Conservation (phyloP, 179 eudicot genomes). For the Sideroxylon spinosum region DNA sequence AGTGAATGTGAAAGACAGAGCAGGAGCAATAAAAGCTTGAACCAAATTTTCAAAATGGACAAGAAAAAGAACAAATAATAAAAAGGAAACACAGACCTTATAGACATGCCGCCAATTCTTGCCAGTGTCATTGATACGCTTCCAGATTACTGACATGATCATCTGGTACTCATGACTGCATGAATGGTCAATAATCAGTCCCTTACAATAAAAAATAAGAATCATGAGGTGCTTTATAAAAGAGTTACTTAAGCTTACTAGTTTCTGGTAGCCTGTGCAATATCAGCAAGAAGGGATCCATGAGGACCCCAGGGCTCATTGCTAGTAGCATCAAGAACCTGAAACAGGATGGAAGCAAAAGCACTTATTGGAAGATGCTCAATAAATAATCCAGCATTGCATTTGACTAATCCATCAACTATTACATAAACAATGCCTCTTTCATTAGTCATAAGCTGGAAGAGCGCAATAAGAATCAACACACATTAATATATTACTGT, state of each 20-base stretch:
- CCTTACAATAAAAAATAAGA: background rate
- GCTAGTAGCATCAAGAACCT: slow-evolving; percentile 82
- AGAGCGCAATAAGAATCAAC: background rate
- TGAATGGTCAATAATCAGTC: slow-evolving; percentile 17
- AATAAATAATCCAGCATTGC: slow-evolving; percentile 2
- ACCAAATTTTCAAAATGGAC: background rate
- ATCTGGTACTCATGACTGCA: slow-evolving; percentile 91
- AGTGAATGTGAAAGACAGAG: background rate
- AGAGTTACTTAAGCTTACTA: slow-evolving; percentile 49
- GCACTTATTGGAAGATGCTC: background rate
- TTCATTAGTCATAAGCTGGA: background rate
- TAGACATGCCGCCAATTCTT: slow-evolving; percentile 99
- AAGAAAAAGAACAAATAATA: background rate
- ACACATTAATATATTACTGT: background rate
- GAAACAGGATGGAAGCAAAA: slow-evolving; percentile 12
- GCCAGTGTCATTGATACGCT: slow-evolving; percentile 88
- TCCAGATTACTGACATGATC: slow-evolving; percentile 90
- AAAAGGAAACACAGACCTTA: slow-evolving; percentile 47
- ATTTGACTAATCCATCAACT: background rate
- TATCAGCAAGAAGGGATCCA: slow-evolving; percentile 91
- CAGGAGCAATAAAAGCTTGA: background rate
- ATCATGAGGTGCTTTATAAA: slow-evolving; percentile 8
- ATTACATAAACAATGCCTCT: background rate
- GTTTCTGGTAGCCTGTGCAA: slow-evolving; percentile 87
- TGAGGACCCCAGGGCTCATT: slow-evolving; percentile 99